These are phyloP conservation scores for Globisporangium cederbergense DNA, from an alignment of 352 stramenopile species.

Conservation along the genomic window DNA sequence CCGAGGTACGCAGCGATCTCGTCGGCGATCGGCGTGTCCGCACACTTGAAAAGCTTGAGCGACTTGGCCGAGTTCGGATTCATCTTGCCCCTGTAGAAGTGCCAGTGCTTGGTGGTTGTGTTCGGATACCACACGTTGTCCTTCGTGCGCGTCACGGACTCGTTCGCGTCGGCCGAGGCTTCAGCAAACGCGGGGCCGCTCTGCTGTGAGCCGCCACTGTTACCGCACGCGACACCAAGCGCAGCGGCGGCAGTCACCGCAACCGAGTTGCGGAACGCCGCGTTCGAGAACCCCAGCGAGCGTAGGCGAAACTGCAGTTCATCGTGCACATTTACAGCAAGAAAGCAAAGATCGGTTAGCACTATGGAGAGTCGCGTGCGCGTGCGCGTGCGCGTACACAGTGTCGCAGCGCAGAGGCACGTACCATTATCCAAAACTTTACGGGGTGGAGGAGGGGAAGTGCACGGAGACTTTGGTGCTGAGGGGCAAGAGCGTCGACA, in stretches of 20 bases:
- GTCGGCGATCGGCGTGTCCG: conserved; percentile 81
- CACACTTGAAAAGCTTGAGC: conserved; percentile 89
- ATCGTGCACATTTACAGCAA: background rate
- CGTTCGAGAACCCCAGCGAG: conserved; percentile 9
- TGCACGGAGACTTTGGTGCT: background rate
- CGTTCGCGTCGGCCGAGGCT: conserved; percentile 10
- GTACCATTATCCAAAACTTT: background rate
- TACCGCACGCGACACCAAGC: conserved; percentile 32
- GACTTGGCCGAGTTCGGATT: conserved; percentile 76
- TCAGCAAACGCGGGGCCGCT: conserved; percentile 10
- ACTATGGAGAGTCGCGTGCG: too few species aligned
- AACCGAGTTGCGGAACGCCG: conserved; percentile 18
- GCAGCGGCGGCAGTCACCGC: conserved; percentile 34
- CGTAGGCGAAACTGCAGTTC: conserved; percentile 5
- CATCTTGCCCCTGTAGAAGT: conserved; percentile 88
- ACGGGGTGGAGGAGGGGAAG: background rate
- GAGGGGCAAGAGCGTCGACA: background rate
- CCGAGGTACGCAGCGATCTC: conserved; percentile 82
- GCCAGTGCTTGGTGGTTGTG: conserved; percentile 85
- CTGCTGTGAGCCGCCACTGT: conserved; percentile 19
- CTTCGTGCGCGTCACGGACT: conserved; percentile 18
- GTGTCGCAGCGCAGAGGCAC: background rate
- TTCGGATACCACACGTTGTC: conserved; percentile 66
- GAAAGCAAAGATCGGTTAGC: background rate
- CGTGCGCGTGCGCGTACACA: background rate